phyloP scores from a whole-genome alignment of 345 rosid genomes.

The Melaleuca quinquenervia region DNA sequence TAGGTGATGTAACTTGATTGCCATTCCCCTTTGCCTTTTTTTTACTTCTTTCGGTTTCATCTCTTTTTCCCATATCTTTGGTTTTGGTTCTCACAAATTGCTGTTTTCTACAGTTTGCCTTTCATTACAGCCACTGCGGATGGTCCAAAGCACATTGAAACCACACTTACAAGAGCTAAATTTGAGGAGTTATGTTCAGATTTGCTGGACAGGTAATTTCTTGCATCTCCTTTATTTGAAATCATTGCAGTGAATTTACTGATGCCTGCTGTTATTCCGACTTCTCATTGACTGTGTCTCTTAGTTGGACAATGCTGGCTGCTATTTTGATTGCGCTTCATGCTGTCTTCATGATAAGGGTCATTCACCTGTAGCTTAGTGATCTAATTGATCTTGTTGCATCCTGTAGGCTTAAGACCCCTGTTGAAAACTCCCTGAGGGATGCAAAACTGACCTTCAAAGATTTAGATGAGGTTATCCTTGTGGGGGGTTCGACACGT shows the following conservation, averaged over 20 bases:
- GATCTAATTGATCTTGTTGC: background rate
- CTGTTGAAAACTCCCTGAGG: slow-evolving; percentile 74
- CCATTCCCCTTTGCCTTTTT: background rate
- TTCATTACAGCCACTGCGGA: slow-evolving; percentile 96
- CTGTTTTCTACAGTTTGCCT: slow-evolving; percentile 52
- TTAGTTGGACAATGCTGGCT: background rate
- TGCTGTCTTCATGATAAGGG: background rate
- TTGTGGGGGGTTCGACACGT: slow-evolving; percentile 98
- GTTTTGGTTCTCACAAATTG: background rate
- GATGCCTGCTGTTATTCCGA: background rate
- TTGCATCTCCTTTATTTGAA: background rate
- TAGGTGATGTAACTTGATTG: slow-evolving; percentile 15
- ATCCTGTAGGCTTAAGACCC: slow-evolving; percentile 56
- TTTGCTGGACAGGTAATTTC: slow-evolving; percentile 45
- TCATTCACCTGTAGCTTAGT: background rate
- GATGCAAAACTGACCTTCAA: slow-evolving; percentile 85
- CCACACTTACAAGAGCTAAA: slow-evolving; percentile 44
- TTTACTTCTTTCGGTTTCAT: background rate
- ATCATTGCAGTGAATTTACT: background rate
- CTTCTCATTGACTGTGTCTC: background rate
- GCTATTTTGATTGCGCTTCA: background rate
- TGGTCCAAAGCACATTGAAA: slow-evolving; percentile 48
- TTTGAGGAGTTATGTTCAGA: slow-evolving; percentile 51
- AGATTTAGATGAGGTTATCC: slow-evolving; percentile 90
- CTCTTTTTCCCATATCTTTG: background rate